phyloP scores from a whole-genome alignment of 2,329 filamentous ascomycete genomes.

The Aspergillus hiratsukae region DNA sequence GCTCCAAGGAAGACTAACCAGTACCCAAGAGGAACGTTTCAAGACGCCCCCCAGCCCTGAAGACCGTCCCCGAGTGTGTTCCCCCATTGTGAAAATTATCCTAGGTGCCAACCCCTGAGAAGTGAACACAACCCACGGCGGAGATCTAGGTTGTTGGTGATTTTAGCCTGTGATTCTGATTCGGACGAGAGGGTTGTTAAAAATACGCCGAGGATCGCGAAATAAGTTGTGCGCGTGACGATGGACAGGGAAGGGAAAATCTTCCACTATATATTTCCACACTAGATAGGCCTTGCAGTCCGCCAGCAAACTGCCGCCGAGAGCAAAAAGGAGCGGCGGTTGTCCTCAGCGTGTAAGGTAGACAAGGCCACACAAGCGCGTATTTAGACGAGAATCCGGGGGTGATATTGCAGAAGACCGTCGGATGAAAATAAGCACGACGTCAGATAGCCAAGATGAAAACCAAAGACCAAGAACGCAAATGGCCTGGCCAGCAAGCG shows the following conservation, averaged over 20 bases:
- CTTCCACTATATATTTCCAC: neutral
- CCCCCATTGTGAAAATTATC: slow-evolving; percentile 26
- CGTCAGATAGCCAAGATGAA: neutral
- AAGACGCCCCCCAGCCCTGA: slow-evolving; percentile 30
- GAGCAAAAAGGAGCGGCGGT: neutral
- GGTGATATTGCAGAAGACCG: neutral
- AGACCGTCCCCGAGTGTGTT: slow-evolving; percentile 27
- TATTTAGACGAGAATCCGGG: neutral
- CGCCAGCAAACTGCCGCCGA: neutral
- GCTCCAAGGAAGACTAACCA: slow-evolving; percentile 29
- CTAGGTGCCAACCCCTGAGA: neutral
- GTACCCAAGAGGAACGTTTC: slow-evolving; percentile 34
- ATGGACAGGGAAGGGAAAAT: neutral
- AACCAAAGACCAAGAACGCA: neutral
- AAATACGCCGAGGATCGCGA: neutral
- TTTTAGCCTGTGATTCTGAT: neutral
- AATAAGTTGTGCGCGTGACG: neutral
- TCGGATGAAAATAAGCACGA: neutral
- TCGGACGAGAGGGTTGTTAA: neutral
- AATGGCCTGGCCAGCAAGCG: neutral
- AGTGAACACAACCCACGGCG: neutral
- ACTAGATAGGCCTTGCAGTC: neutral
- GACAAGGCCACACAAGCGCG: neutral
- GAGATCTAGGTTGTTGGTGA: neutral
- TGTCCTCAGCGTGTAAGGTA: neutral